Evolutionary conservation across 129 eudicot species (phyloP).

Genomic region (Escallonia rubra): DNA sequence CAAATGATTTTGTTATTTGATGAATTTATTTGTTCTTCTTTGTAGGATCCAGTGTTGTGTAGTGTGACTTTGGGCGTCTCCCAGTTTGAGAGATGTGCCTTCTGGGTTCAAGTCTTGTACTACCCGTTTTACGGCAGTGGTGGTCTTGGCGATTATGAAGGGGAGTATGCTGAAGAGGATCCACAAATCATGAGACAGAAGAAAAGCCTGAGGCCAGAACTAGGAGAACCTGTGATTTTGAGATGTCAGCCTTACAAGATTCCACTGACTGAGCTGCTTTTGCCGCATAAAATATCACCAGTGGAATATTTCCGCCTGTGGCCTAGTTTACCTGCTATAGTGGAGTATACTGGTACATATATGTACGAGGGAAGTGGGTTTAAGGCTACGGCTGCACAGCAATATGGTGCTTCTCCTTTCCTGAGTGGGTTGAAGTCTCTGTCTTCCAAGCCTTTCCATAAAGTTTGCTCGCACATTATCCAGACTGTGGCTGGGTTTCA

Average conservation of each 20-base stretch:
- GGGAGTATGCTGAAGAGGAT: slow-evolving; percentile 84
- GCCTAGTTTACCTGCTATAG: slow-evolving; percentile 99
- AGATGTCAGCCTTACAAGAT: slow-evolving; percentile 97
- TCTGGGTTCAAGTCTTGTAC: slow-evolving; percentile 94
- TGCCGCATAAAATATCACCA: slow-evolving; percentile 94
- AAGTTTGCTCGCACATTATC: slow-evolving; percentile 93
- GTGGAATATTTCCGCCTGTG: slow-evolving; percentile 97
- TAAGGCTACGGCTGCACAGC: slow-evolving; percentile 98
- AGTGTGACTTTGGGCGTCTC: slow-evolving; percentile 86
- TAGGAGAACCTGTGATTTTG: slow-evolving; percentile 83
- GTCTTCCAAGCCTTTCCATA: slow-evolving; percentile 89
- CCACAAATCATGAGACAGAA: slow-evolving; percentile 64
- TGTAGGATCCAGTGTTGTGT: slow-evolving; percentile 79
- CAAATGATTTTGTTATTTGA: background rate
- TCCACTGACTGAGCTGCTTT: slow-evolving; percentile 89
- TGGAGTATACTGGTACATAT: slow-evolving; percentile 91
- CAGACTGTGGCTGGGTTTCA: slow-evolving; percentile 94
- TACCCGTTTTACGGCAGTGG: slow-evolving; percentile 76
- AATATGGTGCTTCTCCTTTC: slow-evolving; percentile 93
- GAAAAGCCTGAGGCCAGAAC: slow-evolving; percentile 62
- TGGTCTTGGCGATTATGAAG: slow-evolving; percentile 51
- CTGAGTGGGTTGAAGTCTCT: slow-evolving; percentile 86
- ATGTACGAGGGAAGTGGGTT: slow-evolving; percentile 99
- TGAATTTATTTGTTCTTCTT: background rate
- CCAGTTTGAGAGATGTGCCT: slow-evolving; percentile 91